Conservation (phyloP, 2,329 filamentous ascomycete species). For the Epichloe aotearoae region DNA sequence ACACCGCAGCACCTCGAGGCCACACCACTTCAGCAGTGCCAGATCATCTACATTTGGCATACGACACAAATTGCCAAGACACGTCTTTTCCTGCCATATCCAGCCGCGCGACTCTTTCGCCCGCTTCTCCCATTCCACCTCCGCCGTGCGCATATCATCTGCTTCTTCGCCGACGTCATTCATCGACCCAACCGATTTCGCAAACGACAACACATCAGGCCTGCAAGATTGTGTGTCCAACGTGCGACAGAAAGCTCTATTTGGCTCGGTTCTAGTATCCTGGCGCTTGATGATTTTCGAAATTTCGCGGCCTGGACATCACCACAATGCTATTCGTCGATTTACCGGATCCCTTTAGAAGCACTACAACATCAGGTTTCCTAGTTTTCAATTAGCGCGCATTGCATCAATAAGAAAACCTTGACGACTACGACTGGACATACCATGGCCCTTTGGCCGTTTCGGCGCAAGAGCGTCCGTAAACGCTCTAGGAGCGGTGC, state of each 20-base stretch:
- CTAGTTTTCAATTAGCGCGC: not conserved
- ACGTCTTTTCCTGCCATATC: not conserved
- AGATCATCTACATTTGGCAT: not conserved
- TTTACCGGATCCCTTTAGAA: conserved; percentile 1
- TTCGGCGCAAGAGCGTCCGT: conserved; percentile 60
- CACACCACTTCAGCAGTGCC: not conserved
- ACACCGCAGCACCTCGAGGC: conserved; percentile 1
- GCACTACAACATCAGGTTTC: not conserved
- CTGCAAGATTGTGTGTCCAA: not conserved
- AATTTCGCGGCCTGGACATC: not conserved
- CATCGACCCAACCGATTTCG: not conserved
- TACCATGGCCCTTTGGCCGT: conserved; percentile 71
- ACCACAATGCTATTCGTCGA: conserved; percentile 6
- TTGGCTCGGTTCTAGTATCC: not conserved
- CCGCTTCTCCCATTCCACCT: not conserved
- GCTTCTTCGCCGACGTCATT: not conserved
- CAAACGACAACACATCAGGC: not conserved
- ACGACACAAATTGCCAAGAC: not conserved
- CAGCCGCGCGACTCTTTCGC: not conserved
- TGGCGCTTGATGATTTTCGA: not conserved
- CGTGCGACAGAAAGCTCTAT: too few species aligned
- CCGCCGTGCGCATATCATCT: not conserved
- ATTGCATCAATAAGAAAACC: not conserved
- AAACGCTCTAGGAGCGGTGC: conserved; percentile 40
- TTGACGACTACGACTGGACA: not conserved